Conservation (phyloP, 257 asterid genomes). For the Scutellaria minor region DNA sequence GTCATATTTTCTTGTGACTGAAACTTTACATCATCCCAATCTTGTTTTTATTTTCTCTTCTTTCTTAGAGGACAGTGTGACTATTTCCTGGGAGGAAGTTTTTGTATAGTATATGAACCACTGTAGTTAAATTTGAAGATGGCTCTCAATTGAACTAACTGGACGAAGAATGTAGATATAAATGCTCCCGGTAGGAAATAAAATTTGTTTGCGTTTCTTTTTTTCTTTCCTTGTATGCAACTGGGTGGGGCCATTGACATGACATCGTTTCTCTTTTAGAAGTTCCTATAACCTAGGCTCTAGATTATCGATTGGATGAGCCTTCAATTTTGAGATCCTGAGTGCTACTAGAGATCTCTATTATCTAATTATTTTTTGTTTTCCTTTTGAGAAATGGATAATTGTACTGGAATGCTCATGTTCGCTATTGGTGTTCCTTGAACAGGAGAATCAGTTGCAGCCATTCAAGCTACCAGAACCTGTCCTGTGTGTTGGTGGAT, state of each 20-base stretch:
- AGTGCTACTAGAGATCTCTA: not conserved
- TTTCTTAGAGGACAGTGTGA: not conserved
- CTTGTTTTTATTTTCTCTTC: slow-evolving; percentile 8
- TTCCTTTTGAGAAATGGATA: not conserved
- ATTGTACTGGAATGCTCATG: slow-evolving; percentile 1
- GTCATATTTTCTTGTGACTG: slow-evolving; percentile 37
- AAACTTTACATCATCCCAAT: not conserved
- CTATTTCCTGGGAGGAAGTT: not conserved
- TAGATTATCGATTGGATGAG: slow-evolving; percentile 1
- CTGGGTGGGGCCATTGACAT: not conserved
- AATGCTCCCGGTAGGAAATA: slow-evolving; percentile 1
- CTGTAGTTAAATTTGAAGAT: slow-evolving; percentile 14
- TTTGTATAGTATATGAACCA: not conserved
- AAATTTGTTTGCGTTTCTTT: not conserved
- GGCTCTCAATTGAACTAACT: slow-evolving; percentile 18
- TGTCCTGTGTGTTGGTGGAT: slow-evolving; percentile 77
- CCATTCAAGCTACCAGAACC: slow-evolving; percentile 80
- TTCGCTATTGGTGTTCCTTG: slow-evolving; percentile 18
- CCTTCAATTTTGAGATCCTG: not conserved
- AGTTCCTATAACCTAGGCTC: not conserved
- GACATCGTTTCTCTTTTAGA: slow-evolving; percentile 4
- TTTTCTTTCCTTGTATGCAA: not conserved
- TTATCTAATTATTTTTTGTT: not conserved
- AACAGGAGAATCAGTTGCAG: slow-evolving; percentile 80
- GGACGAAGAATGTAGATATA: slow-evolving; percentile 1